Base-by-base conservation (phyloP, 2,329 filamentous ascomycete species). In the Colletotrichum australisinense region DNA sequence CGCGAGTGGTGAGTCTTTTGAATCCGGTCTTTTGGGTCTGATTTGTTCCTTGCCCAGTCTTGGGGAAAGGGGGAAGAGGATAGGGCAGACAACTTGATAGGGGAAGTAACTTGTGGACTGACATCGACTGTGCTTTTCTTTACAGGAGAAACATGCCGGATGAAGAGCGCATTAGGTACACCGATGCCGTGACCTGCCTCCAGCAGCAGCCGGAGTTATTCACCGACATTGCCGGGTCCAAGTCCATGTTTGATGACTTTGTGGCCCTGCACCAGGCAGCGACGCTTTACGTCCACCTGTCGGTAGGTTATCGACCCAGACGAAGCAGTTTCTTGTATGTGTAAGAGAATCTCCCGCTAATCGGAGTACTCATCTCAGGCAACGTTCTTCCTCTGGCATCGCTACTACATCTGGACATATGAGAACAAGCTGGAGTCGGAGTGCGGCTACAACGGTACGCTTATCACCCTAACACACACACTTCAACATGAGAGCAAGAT, bases 321-420 rank as follows among this genome's bases (percentile, higher is more conserved):
- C 38, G 14, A 28, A 55, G 55, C 11, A 14, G 1, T 22, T 49
- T 22, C 19, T 11, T 22, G 42, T 11, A 8, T 1, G 26, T 38
- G n/a, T 38, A 16, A 28, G 38, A 42, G 38, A 68, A 24, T 19
- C 26, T 28, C 19, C 35, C 42, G 3, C 24, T 52, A n/a, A 38
- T 26, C 9, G 5, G n/a, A 12, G 26, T 28, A 11, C 24, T 46
- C 14, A 4, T 24, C 6, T 42, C 24, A 53, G 58, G 63, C 49
- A 14, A 60, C 46, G 60, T 78, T 77, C 59, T 72, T 78, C 35
- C 68, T 74, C 9, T 78, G 76, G 76, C 77, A 76, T 57, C 73
- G 76, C 24, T 77, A 76, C 64, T 77, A 75, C 69, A 73, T 69
- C 3, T 75, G 67, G 72, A 62, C 63, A 19, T 78, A 73, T 57